Conservation (phyloP, 352 stramenopile genomes). For the Phytophthora tubulina region DNA sequence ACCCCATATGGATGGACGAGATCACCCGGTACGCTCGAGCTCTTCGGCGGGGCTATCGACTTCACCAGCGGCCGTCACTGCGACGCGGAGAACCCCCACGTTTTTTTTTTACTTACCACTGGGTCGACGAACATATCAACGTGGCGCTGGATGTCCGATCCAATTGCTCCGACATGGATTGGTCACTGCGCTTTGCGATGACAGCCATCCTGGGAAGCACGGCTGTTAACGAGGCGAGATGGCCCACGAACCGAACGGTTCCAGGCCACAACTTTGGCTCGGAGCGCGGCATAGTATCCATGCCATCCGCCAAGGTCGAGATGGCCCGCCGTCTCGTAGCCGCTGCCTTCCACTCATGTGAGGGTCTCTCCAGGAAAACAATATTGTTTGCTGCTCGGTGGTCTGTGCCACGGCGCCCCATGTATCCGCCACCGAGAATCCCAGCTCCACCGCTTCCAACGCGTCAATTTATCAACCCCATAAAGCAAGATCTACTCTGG, state of each 20-base stretch:
- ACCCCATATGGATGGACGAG: no score
- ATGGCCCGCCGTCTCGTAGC: neutral
- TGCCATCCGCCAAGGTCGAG: conserved; percentile 6
- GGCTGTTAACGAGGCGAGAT: conserved; percentile 16
- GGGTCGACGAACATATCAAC: conserved; percentile 27
- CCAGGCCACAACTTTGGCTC: conserved; percentile 5
- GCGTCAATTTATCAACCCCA: neutral
- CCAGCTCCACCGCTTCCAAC: neutral
- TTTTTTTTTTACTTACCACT: conserved; percentile 22
- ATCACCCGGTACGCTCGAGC: no score
- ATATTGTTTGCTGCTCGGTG: neutral
- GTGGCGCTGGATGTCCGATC: neutral
- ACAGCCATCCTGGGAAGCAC: neutral
- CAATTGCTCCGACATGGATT: conserved; percentile 1
- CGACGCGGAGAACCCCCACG: neutral
- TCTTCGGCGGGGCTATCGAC: neutral
- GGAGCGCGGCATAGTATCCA: neutral
- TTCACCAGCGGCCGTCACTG: neutral
- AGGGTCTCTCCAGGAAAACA: neutral
- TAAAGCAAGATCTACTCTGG: conserved; percentile 21
- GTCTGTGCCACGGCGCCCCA: neutral
- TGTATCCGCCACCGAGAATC: neutral
- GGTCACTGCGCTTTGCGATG: conserved; percentile 18
- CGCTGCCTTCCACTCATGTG: neutral
- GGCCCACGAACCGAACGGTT: neutral